Percentiles rank a stretch among this genome's conserved stretches.
phyloP scores from a whole-genome alignment of 306 rosid genomes.

The Echinosophora koreensis region DNA sequence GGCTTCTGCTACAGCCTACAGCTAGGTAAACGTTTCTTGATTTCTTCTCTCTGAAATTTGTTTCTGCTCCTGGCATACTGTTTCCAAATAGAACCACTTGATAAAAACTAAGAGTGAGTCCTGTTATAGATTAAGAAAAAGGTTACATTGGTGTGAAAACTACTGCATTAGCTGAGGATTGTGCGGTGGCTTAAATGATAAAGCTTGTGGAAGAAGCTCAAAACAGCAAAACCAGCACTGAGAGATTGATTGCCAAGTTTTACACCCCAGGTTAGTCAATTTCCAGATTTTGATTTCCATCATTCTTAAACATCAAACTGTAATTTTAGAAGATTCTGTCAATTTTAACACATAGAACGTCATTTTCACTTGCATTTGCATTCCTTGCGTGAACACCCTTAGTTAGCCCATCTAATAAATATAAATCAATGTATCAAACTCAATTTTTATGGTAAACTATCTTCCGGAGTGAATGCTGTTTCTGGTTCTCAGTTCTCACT shows the following conservation, averaged over 20 bases:
- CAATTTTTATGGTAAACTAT: neutral
- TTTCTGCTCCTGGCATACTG: no score
- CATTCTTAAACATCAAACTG: constrained; percentile 18
- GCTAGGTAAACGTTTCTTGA: no score
- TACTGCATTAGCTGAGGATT: constrained; percentile 84
- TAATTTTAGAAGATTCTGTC: neutral
- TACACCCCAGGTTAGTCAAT: constrained; percentile 86
- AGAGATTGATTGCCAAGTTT: constrained; percentile 79
- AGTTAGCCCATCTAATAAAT: neutral
- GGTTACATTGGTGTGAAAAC: constrained; percentile 93
- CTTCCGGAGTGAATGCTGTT: neutral
- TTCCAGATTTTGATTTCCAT: constrained; percentile 1
- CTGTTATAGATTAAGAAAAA: constrained; percentile 14
- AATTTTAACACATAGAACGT: no score
- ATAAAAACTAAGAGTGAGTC: no score
- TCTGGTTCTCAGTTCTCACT: neutral
- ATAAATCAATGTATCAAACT: constrained; percentile 1
- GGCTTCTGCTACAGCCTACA: no score
- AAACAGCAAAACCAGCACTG: constrained; percentile 80
- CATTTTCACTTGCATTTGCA: constrained; percentile 18
- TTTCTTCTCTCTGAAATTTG: no score
- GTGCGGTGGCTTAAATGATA: constrained; percentile 94
- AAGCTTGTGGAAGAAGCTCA: constrained; percentile 98
- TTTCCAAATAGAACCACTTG: no score
- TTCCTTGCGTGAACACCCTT: neutral